Evolutionary conservation across 176 grass and related monocot genomes (phyloP), one percentile per base, ranked within the genome.

Genomic region (Carex littledalei): DNA sequence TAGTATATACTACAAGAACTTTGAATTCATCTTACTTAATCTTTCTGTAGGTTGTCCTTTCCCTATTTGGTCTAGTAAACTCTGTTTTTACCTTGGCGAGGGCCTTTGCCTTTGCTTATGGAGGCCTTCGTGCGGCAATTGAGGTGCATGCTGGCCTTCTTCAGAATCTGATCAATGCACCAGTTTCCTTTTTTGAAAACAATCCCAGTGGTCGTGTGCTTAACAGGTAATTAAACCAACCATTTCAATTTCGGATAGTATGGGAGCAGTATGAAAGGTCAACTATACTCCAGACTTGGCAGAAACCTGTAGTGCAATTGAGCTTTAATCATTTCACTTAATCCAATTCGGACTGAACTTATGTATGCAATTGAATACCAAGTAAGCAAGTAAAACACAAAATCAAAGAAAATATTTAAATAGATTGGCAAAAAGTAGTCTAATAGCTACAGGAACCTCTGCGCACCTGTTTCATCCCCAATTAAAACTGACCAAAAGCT

Each of bases 101-200:
- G 77, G 92, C 95, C 50, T 94, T 98, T 72, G 93, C 92, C 84
- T 94, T 98, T 84, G 89, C 95, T 77, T 93, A 93, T 58, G 95
- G 95, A 35, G 95, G 95, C 47, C 91, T 98, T 45, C 70, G 82
- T 66, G 92, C 95, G 41, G 95, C 95, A 83, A 73, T 98, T 86
- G 88, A 90, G 74, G 92, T 93, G 32, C 95, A 98, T 89, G 41
- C 87, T 3, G 84, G 88, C 86, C 89, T 98, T 92, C 91, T 98
- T 34, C 79, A 85, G 78, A 94, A 94, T 63, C 85, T 98, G 26
- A 79, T 94, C 3, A 80, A 88, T 76, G 95, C 92, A 76, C 91
- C 95, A 2, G 77, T 93, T 86, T 90, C 72, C 43, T 98, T 94
- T 77, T 98, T 98, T 89, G 92, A 98, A 43, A 88, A 93, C 78